phyloP scores from a whole-genome alignment of 1,284 basidiomycete genomes.

The Melampsora larici-populina region DNA sequence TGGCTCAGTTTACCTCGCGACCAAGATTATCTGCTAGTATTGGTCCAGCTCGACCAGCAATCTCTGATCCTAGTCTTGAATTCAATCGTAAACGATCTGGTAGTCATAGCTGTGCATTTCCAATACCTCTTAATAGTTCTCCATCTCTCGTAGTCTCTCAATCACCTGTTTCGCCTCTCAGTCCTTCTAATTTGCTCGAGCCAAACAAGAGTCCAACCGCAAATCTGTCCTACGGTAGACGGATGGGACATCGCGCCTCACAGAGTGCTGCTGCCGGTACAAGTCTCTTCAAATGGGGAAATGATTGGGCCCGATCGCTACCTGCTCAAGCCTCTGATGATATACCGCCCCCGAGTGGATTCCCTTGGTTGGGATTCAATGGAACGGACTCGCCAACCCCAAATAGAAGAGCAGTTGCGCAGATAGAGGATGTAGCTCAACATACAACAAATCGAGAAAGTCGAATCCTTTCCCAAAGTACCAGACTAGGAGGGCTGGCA shows the following conservation, averaged over 20 bases:
- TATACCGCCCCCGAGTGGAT: neutral
- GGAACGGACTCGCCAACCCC: neutral
- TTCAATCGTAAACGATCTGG: constrained; percentile 6
- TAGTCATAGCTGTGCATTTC: neutral
- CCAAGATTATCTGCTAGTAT: neutral
- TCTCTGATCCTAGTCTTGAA: neutral
- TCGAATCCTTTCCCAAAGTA: too few species aligned
- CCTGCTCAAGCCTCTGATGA: neutral
- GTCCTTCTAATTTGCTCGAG: too few species aligned
- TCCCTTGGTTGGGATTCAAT: neutral
- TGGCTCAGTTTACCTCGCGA: neutral
- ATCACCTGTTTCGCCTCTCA: too few species aligned
- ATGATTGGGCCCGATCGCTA: neutral
- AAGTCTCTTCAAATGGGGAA: neutral
- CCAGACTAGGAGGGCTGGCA: neutral
- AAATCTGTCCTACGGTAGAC: neutral
- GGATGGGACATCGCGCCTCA: neutral
- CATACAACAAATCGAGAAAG: too few species aligned
- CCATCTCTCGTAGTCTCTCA: too few species aligned
- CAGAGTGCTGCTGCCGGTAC: neutral
- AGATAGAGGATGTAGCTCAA: too few species aligned
- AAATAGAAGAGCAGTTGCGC: neutral
- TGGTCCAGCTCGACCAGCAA: neutral
- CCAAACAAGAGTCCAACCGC: too few species aligned
- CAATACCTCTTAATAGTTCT: too few species aligned